phyloP scores from a whole-genome alignment of 2,329 filamentous ascomycete species.

The Colletotrichum theobromicola region DNA sequence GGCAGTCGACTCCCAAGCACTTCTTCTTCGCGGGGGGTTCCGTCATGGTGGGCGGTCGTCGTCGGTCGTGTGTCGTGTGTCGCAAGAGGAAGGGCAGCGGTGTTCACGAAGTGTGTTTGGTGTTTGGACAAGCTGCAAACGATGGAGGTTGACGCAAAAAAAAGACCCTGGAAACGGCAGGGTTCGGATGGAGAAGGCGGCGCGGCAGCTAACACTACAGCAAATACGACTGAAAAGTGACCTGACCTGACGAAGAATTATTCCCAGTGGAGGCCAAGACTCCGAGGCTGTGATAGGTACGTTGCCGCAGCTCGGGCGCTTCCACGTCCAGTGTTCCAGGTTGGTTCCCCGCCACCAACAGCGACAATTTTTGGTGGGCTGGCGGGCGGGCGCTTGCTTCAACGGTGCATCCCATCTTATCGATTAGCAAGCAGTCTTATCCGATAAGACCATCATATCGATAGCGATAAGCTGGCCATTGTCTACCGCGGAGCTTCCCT shows the following conservation, averaged over 20 bases:
- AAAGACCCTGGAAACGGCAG: not conserved
- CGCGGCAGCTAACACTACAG: not conserved
- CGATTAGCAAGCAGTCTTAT: not conserved
- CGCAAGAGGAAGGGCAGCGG: not conserved
- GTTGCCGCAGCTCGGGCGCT: not conserved
- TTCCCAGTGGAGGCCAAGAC: not conserved
- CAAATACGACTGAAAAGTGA: slow-evolving; percentile 13
- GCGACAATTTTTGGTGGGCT: not conserved
- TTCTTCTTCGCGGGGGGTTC: slow-evolving; percentile 65
- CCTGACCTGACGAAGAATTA: slow-evolving; percentile 18
- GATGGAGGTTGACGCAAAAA: not conserved
- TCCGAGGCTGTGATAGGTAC: slow-evolving; percentile 15
- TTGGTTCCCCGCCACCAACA: not conserved
- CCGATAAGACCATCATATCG: not conserved
- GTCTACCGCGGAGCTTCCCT: slow-evolving; percentile 17
- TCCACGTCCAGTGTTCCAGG: not conserved
- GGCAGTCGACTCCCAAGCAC: slow-evolving; percentile 84
- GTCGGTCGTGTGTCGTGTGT: not conserved
- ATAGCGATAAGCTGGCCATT: too few species aligned
- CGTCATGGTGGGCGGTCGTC: slow-evolving; percentile 41
- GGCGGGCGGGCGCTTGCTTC: not conserved
- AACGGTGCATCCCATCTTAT: not conserved
- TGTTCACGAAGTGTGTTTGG: not conserved
- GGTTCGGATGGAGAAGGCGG: not conserved
- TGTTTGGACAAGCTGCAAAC: not conserved